These are phyloP conservation scores for Zychaea mexicana DNA, from an alignment of 371 early-diverging fungal genomes.

Conservation along the genomic window DNA sequence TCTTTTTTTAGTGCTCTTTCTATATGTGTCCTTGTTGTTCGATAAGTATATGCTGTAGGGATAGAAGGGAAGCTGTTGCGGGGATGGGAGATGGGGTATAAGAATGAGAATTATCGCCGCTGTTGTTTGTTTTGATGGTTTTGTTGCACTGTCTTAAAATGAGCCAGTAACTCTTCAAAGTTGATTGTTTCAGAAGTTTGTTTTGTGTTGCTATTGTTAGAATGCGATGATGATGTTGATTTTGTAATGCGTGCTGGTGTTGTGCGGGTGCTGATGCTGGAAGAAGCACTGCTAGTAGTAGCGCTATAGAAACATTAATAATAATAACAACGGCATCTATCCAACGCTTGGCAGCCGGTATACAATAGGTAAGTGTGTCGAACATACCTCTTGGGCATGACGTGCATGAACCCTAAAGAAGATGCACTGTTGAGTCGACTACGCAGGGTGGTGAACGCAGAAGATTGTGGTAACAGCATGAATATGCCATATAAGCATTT, in stretches of 20 bases:
- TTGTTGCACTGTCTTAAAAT: slow-evolving; percentile 57
- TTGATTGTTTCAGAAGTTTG: slow-evolving; percentile 23
- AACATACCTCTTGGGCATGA: slow-evolving; percentile 36
- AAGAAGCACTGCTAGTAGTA: background rate
- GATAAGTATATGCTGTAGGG: too few relatives aligned
- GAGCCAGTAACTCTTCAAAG: slow-evolving; percentile 53
- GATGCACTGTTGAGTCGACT: slow-evolving; percentile 82
- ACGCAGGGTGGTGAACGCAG: slow-evolving; percentile 87
- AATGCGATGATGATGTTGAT: background rate
- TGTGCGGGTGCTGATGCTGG: background rate
- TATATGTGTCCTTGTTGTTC: too few relatives aligned
- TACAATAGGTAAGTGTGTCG: background rate
- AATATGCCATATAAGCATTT: slow-evolving; percentile 90
- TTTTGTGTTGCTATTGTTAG: slow-evolving; percentile 8
- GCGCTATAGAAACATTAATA: background rate
- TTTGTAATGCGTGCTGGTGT: background rate
- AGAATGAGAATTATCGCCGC: too few relatives aligned
- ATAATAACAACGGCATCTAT: slow-evolving; percentile 25
- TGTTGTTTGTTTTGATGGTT: slow-evolving; percentile 52
- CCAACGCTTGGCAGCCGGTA: slow-evolving; percentile 12
- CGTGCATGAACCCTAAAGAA: slow-evolving; percentile 60
- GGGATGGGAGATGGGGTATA: too few relatives aligned
- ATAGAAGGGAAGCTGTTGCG: too few relatives aligned
- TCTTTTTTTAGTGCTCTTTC: too few relatives aligned
- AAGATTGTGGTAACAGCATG: slow-evolving; percentile 92